phyloP scores from a whole-genome alignment of 2,329 filamentous ascomycete species.

The Aureobasidium musti region DNA sequence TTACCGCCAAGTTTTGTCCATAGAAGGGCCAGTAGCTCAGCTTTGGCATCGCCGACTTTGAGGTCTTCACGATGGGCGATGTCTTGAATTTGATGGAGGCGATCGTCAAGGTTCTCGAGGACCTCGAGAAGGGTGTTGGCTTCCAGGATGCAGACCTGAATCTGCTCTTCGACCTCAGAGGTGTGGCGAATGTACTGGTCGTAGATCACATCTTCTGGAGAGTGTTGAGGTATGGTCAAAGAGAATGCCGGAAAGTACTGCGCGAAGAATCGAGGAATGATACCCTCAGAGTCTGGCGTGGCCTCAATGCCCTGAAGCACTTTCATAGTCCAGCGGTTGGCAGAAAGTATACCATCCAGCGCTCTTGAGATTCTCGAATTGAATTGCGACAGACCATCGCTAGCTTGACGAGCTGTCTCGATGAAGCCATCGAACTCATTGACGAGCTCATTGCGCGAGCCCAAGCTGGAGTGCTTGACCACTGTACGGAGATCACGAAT shows the following conservation, averaged over 20 bases:
- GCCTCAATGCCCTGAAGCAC: slow-evolving; percentile 64
- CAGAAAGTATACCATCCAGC: slow-evolving; percentile 72
- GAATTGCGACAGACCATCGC: slow-evolving; percentile 69
- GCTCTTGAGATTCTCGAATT: slow-evolving; percentile 73
- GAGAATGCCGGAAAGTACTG: slow-evolving; percentile 56
- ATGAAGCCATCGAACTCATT: slow-evolving; percentile 77
- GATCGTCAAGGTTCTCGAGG: slow-evolving; percentile 67
- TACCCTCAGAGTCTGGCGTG: slow-evolving; percentile 45
- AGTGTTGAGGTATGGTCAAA: slow-evolving; percentile 61
- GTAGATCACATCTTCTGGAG: slow-evolving; percentile 64
- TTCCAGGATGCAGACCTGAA: slow-evolving; percentile 66
- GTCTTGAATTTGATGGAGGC: slow-evolving; percentile 68
- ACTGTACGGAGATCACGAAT: slow-evolving; percentile 73
- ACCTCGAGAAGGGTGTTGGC: slow-evolving; percentile 67
- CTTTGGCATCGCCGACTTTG: slow-evolving; percentile 59
- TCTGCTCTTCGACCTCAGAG: slow-evolving; percentile 67
- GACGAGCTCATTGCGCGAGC: slow-evolving; percentile 68
- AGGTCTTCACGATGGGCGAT: slow-evolving; percentile 66
- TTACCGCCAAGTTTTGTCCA: slow-evolving; percentile 77
- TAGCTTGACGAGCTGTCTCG: slow-evolving; percentile 64
- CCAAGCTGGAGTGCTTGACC: slow-evolving; percentile 69
- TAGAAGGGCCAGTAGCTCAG: slow-evolving; percentile 67
- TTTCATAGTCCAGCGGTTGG: slow-evolving; percentile 73
- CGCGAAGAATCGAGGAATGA: slow-evolving; percentile 47
- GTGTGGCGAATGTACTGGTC: slow-evolving; percentile 77